phyloP scores from a whole-genome alignment of 75 land plant genomes.

The Sequoia sempervirens region DNA sequence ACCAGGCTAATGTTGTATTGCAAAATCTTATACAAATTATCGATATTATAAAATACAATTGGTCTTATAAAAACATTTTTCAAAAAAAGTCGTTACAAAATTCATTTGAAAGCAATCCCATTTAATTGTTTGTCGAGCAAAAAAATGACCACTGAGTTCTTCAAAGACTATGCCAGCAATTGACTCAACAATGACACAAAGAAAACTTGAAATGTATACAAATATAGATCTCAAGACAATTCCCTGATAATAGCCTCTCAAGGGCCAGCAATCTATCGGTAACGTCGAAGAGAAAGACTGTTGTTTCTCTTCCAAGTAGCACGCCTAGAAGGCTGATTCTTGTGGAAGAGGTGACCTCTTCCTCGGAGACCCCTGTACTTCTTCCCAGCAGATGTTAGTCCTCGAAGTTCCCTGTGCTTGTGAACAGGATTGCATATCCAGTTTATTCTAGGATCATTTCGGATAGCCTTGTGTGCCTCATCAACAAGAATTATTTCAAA shows the following conservation, averaged over 20 bases:
- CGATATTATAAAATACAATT: not conserved
- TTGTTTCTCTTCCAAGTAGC: conserved; percentile 91
- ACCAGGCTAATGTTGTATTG: not conserved
- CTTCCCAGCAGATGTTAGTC: conserved; percentile 78
- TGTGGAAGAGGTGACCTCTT: conserved; percentile 69
- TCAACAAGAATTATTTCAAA: conserved; percentile 71
- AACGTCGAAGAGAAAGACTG: conserved; percentile 68
- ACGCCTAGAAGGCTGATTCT: conserved; percentile 69
- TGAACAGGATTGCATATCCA: conserved; percentile 82
- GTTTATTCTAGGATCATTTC: conserved; percentile 81
- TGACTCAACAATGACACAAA: not conserved
- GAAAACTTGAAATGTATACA: not conserved
- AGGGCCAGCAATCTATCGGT: conserved; percentile 29
- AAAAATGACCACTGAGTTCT: not conserved
- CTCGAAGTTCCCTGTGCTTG: conserved; percentile 81
- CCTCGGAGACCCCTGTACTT: conserved; percentile 76
- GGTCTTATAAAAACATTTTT: not conserved
- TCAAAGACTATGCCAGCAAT: not conserved
- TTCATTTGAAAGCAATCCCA: not conserved
- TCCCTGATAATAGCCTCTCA: not conserved
- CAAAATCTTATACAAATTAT: not conserved
- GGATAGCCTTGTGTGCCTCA: conserved; percentile 52
- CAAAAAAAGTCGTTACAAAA: not conserved
- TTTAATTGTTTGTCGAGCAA: not conserved
- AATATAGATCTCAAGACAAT: not conserved